Evolutionary conservation across 352 stramenopile species (phyloP), one percentile per base, ranked within the genome.

Genomic region (Globisporangium iwayamae): DNA sequence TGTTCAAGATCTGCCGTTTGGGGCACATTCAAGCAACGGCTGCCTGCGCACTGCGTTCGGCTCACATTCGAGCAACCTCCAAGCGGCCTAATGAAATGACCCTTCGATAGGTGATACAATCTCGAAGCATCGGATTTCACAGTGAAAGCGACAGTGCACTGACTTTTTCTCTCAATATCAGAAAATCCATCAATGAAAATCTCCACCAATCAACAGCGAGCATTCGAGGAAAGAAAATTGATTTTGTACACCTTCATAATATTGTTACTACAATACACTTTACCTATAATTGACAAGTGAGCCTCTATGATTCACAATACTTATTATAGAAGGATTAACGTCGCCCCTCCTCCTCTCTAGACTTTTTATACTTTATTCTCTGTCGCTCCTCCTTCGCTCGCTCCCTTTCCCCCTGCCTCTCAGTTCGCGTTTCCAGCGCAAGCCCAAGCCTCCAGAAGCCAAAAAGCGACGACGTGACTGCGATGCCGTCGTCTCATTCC

Each of bases 51-150:
- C 10, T 56, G 1, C 51, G 25, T 22, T 56, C 30, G 30, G 30
- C 25, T 10, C 51, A 43, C 51, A 28, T 56, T 56, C 51, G 30
- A 43, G 51, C 30, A 22, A 56, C 51, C n/a, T 56, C 25, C 8
- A 9, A 28, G 25, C 1, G 25, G 25, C 25, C 25, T 28, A 20
- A 16, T 11, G 46, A 52, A 11, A n/a, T 16, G 4, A 2, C 3
- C 47, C 48, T 38, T 55, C 9, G 0, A 20, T 55, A 55, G 6
- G 22, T 54, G 22, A 55, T 55, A 38, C 32, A 2, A 55, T 55
- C 48, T 55, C 25, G 25, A 55, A 55, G 1, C 22, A 55, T 55
- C 25, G 6, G 1, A 4, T 55, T 36, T 1, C 6, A 55, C 48
- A 4, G 6, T 18, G 11, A 9, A 54, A 32, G n/a, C 8, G 30